These are phyloP conservation scores for Lippia alba DNA, from an alignment of 305 asterid species.

Conservation along the genomic window DNA sequence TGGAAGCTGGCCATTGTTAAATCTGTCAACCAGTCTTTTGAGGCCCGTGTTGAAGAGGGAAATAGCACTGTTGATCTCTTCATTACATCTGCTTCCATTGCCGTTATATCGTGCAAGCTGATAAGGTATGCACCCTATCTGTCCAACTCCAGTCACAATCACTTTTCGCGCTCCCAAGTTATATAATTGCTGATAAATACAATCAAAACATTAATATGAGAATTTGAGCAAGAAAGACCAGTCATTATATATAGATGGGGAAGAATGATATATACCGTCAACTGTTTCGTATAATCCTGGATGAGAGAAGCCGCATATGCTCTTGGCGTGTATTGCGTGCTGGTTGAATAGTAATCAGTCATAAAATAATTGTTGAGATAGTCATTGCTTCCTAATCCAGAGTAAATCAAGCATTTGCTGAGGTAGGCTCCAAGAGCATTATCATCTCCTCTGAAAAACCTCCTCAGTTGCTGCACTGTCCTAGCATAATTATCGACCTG, in stretches of 20 bases:
- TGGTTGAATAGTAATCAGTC: constrained; percentile 69
- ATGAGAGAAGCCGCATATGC: constrained; percentile 77
- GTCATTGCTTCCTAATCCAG: constrained; percentile 92
- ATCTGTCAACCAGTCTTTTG: constrained; percentile 56
- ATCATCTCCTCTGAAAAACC: constrained; percentile 63
- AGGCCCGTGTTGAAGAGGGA: constrained; percentile 68
- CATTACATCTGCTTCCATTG: constrained; percentile 76
- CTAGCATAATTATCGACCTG: constrained; percentile 66
- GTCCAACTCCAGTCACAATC: constrained; percentile 71
- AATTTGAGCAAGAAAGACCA: background rate
- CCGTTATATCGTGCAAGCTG: constrained; percentile 75
- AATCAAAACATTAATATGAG: background rate
- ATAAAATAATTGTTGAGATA: constrained; percentile 89
- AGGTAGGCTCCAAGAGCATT: constrained; percentile 58
- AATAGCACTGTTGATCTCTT: constrained; percentile 80
- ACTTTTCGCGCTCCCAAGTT: constrained; percentile 84
- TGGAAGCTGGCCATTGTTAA: constrained; percentile 61
- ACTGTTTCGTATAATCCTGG: constrained; percentile 66
- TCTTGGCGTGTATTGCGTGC: constrained; percentile 60
- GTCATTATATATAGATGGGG: background rate
- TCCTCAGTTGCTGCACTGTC: constrained; percentile 60
- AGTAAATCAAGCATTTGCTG: constrained; percentile 73
- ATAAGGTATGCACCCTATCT: constrained; percentile 88
- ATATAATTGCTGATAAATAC: constrained; percentile 48
- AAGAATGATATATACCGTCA: constrained; percentile 44